Conservation (phyloP, 371 early-diverging fungal species). For the Syncephalis plumigaleata region DNA sequence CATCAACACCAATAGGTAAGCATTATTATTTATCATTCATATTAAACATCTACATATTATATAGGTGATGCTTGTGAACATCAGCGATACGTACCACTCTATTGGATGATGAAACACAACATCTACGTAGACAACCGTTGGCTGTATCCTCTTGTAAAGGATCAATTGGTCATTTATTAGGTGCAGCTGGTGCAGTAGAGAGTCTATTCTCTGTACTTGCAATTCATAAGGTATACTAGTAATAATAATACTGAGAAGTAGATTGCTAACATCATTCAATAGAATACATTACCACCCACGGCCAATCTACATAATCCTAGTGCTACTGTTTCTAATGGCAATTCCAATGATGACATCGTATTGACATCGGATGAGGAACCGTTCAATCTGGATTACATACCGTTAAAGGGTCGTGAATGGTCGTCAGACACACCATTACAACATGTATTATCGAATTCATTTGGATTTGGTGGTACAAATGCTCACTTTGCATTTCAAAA, state of each 20-base stretch:
- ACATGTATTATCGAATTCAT: conserved; percentile 76
- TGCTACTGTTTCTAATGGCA: conserved; percentile 2
- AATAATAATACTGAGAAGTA: no score
- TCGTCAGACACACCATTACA: conserved; percentile 37
- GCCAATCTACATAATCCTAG: conserved; percentile 50
- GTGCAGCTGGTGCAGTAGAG: conserved; percentile 92
- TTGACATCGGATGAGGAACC: conserved; percentile 14
- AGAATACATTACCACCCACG: conserved; percentile 67
- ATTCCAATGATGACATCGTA: no score
- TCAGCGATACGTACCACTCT: conserved; percentile 39
- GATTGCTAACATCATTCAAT: no score
- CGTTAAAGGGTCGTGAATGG: conserved; percentile 7
- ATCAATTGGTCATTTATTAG: conserved; percentile 81
- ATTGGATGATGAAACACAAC: background rate
- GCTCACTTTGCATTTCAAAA: conserved; percentile 16
- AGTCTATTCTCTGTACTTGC: conserved; percentile 74
- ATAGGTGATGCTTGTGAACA: conserved; percentile 60
- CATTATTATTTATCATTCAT: conserved; percentile 3
- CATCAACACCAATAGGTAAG: conserved; percentile 69
- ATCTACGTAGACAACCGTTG: conserved; percentile 18
- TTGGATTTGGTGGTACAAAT: conserved; percentile 96
- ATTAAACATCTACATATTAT: conserved; percentile 1
- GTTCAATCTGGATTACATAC: conserved; percentile 63
- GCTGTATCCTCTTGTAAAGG: conserved; percentile 83
- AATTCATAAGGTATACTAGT: conserved; percentile 30